phyloP scores from a whole-genome alignment of 2,329 filamentous ascomycete genomes.

The Scleromitrula shiraiana region DNA sequence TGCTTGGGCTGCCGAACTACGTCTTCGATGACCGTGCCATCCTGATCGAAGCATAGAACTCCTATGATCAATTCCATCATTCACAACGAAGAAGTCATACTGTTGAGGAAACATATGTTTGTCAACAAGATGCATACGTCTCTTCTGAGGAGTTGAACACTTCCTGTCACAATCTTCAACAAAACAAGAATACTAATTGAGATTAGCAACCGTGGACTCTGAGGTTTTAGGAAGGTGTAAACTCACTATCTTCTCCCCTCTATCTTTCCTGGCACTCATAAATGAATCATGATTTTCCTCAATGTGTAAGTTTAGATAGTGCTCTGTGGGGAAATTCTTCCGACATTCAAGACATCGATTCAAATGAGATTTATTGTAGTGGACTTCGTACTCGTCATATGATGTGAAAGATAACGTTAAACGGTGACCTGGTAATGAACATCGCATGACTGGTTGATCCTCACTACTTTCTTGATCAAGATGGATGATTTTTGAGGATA shows the following conservation, averaged over 20 bases:
- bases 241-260: constrained; percentile 78
- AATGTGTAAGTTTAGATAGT: constrained; percentile 76
- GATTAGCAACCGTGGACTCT: neutral
- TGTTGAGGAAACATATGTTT: constrained; percentile 87
- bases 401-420: constrained; percentile 62
- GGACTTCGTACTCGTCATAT: constrained; percentile 76
- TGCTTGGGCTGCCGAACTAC: constrained; percentile 36
- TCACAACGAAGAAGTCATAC: constrained; percentile 82
- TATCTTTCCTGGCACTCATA: constrained; percentile 59
- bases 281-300: constrained; percentile 87
- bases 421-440: constrained; percentile 72
- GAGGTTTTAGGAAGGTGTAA: neutral
- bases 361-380: constrained; percentile 73
- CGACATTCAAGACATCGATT: constrained; percentile 80
- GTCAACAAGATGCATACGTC: constrained; percentile 82
- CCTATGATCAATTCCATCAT: constrained; percentile 80
- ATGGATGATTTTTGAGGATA: constrained; percentile 48
- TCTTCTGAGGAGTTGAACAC: constrained; percentile 76
- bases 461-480: constrained; percentile 49
- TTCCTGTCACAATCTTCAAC: constrained; percentile 80
- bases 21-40: constrained; percentile 40
- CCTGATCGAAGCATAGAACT: constrained; percentile 66
- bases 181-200: constrained; percentile 75
- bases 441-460: constrained; percentile 54
- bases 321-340: constrained; percentile 79